Conservation (phyloP, 1,284 basidiomycete species). For the Ceratobasidium sp. region DNA sequence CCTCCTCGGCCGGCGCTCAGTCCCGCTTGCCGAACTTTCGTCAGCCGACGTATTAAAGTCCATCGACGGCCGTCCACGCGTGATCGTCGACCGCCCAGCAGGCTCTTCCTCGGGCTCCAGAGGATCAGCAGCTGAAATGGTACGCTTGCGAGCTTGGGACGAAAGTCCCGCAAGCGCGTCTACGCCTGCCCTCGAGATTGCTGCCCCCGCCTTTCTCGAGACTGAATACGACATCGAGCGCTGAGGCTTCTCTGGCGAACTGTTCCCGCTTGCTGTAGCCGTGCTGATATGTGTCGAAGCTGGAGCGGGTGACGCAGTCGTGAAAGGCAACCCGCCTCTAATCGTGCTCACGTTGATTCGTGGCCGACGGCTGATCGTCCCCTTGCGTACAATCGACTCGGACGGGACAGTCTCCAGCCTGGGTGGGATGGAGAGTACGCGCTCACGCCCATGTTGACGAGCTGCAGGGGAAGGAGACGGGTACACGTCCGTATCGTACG, state of each 20-base stretch:
- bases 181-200: neutral
- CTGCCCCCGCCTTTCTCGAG: conserved; percentile 14
- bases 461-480: conserved; percentile 15
- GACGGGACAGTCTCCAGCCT: conserved; percentile 25
- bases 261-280: conserved; percentile 8
- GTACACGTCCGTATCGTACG: conserved; percentile 28
- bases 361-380: conserved; percentile 20
- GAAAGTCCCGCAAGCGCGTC: conserved; percentile 2
- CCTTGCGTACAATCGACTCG: conserved; percentile 24
- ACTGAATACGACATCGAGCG: conserved; percentile 34
- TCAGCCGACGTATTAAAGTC: conserved; percentile 32
- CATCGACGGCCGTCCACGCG: conserved; percentile 16
- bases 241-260: conserved; percentile 32
- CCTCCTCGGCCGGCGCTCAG: conserved; percentile 13
- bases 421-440: conserved; percentile 29
- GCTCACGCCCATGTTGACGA: conserved; percentile 21
- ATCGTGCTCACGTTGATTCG: conserved; percentile 30
- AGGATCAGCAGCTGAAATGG: conserved; percentile 33
- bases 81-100: conserved; percentile 23
- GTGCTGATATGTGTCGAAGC: conserved; percentile 28
- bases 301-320: conserved; percentile 20
- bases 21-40: conserved; percentile 24
- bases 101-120: conserved; percentile 23
- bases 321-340: conserved; percentile 11
- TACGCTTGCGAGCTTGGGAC: conserved; percentile 34